phyloP scores from a whole-genome alignment of 2,329 filamentous ascomycete genomes.

The Pseudogymnoascus sp. region DNA sequence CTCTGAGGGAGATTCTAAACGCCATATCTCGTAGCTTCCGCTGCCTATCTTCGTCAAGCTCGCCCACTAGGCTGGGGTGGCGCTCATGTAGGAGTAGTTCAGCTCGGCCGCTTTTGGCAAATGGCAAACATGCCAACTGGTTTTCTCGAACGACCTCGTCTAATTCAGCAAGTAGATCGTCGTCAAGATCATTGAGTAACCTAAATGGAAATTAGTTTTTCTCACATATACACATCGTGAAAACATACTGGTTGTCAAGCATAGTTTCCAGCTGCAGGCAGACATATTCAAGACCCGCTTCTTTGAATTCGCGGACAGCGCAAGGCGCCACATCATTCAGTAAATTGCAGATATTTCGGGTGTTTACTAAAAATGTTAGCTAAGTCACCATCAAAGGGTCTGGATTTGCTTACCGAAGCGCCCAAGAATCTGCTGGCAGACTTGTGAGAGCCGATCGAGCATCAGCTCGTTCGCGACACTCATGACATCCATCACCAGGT shows the following conservation, averaged over 20 bases:
- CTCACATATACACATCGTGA: conserved; percentile 16
- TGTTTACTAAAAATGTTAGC: conserved; percentile 48
- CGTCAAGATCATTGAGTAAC: conserved; percentile 75
- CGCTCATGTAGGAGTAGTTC: conserved; percentile 55
- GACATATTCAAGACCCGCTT: conserved; percentile 81
- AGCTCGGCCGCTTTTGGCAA: conserved; percentile 66
- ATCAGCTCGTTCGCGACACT: conserved; percentile 87
- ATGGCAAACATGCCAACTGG: conserved; percentile 68
- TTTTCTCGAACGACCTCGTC: conserved; percentile 74
- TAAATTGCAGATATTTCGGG: conserved; percentile 75
- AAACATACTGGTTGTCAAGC: conserved; percentile 66
- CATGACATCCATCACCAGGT: conserved; percentile 86
- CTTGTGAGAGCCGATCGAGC: conserved; percentile 81
- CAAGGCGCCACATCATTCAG: conserved; percentile 82
- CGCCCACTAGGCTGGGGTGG: conserved; percentile 35
- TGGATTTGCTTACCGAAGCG: conserved; percentile 50
- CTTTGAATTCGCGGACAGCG: conserved; percentile 76
- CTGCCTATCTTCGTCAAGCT: conserved; percentile 60
- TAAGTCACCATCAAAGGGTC: background rate
- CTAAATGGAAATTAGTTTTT: conserved; percentile 8
- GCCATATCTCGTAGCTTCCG: conserved; percentile 69
- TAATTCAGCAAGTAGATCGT: conserved; percentile 71
- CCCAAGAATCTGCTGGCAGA: conserved; percentile 79
- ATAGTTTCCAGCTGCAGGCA: conserved; percentile 86
- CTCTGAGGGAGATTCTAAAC: conserved; percentile 53